Percentiles rank a stretch among this genome's conserved stretches.
These are phyloP conservation scores for Styphnolobium japonicum DNA, from an alignment of 306 rosid genomes.

Conservation along the genomic window DNA sequence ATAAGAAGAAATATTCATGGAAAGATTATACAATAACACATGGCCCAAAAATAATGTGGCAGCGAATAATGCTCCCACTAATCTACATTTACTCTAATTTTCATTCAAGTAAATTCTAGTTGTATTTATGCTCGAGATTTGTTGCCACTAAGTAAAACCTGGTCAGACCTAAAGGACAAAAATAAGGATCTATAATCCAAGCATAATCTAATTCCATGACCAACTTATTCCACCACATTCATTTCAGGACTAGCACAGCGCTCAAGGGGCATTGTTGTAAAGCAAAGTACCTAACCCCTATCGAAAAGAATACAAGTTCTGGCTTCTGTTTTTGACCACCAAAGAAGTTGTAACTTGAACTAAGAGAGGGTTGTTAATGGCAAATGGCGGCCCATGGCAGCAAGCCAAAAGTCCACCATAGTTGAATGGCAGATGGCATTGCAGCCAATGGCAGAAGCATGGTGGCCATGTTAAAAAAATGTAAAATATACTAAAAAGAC, in stretches of 20 bases:
- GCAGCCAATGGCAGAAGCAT: too few species aligned
- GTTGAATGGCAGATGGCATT: too few species aligned
- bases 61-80: background rate
- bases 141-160: background rate
- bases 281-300: slow-evolving; percentile 1
- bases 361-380: too few species aligned
- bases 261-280: background rate
- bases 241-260: background rate
- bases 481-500: too few species aligned
- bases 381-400: too few species aligned
- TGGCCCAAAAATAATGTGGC: background rate
- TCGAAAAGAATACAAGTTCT: background rate
- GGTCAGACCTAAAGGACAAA: background rate
- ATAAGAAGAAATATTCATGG: too few species aligned
- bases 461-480: too few species aligned
- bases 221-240: background rate
- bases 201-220: background rate
- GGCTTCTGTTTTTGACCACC: background rate
- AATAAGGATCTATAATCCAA: background rate
- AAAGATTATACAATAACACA: background rate
- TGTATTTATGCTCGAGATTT: background rate
- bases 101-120: background rate
- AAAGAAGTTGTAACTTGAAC: background rate
- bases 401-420: too few species aligned
- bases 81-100: background rate